Conservation (phyloP, 768 basidiomycete species). For the Suillus subluteus region DNA sequence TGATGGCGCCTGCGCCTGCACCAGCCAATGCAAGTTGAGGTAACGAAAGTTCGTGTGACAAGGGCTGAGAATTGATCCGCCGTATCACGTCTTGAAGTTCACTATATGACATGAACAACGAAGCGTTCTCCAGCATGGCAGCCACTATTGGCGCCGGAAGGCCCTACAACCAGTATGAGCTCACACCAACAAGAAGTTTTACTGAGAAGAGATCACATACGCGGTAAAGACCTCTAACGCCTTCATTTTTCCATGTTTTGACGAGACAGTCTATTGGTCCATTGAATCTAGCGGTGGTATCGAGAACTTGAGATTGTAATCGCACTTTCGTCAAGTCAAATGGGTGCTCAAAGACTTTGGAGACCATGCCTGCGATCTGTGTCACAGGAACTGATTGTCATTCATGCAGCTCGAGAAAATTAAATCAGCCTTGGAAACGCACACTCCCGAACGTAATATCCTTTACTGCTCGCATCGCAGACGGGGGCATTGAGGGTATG, state of each 20-base stretch:
- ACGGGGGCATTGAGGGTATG: conserved; percentile 16
- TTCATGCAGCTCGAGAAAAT: background rate
- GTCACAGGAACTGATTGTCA: background rate
- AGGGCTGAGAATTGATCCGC: conserved; percentile 37
- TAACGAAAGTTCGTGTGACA: conserved; percentile 52
- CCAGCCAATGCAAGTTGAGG: conserved; percentile 79
- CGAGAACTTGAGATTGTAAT: conserved; percentile 87
- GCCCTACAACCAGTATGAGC: conserved; percentile 56
- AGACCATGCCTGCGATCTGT: conserved; percentile 83
- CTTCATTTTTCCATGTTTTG: conserved; percentile 82
- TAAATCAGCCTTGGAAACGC: conserved; percentile 25
- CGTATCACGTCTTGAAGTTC: conserved; percentile 70
- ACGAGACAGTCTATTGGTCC: conserved; percentile 88
- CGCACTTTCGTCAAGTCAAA: conserved; percentile 96
- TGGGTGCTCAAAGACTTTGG: conserved; percentile 90
- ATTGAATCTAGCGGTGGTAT: conserved; percentile 67
- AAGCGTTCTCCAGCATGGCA: conserved; percentile 91
- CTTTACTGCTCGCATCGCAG: conserved; percentile 36
- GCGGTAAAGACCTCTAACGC: conserved; percentile 82
- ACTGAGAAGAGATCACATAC: conserved; percentile 48
- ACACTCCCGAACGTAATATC: conserved; percentile 65
- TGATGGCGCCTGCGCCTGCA: conserved; percentile 82
- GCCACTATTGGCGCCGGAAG: conserved; percentile 90
- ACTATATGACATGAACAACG: conserved; percentile 85
- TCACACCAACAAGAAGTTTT: background rate